Evolutionary conservation across 768 basidiomycete genomes (phyloP).

Genomic region (Asterophora parasitica): DNA sequence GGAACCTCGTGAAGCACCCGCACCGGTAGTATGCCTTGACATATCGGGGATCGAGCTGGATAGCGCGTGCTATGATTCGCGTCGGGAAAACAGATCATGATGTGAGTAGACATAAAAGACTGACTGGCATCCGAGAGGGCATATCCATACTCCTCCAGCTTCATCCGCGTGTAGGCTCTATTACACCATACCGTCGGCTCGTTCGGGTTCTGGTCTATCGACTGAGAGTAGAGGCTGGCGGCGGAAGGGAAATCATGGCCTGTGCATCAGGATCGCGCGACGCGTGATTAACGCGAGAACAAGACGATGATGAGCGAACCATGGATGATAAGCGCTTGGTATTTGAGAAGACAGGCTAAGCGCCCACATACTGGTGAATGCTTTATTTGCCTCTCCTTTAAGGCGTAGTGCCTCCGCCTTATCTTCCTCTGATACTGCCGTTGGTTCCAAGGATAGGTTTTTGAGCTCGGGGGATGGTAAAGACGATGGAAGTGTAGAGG

Average conservation of each 20-base stretch:
- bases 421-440: slow-evolving; percentile 61
- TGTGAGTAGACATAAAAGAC: slow-evolving; percentile 24
- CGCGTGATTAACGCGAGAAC: not conserved
- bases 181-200: slow-evolving; percentile 95
- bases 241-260: slow-evolving; percentile 77
- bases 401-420: slow-evolving; percentile 61
- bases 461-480: slow-evolving; percentile 56
- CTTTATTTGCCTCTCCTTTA: slow-evolving; percentile 86
- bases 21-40: slow-evolving; percentile 87
- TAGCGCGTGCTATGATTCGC: slow-evolving; percentile 63
- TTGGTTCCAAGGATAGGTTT: slow-evolving; percentile 41
- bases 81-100: slow-evolving; percentile 3
- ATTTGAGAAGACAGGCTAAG: not conserved
- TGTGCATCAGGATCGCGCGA: slow-evolving; percentile 14
- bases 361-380: slow-evolving; percentile 60
- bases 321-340: slow-evolving; percentile 1
- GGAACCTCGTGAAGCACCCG: slow-evolving; percentile 13
- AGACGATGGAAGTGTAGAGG: slow-evolving; percentile 51
- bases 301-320: not conserved
- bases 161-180: slow-evolving; percentile 88
- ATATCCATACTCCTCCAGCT: slow-evolving; percentile 90
- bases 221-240: slow-evolving; percentile 73
- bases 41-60: slow-evolving; percentile 83
- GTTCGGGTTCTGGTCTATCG: slow-evolving; percentile 82
- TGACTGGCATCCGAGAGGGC: slow-evolving; percentile 83